Evolutionary conservation across 2,329 filamentous ascomycete species (phyloP).

Genomic region (Stylonectria norvegica): DNA sequence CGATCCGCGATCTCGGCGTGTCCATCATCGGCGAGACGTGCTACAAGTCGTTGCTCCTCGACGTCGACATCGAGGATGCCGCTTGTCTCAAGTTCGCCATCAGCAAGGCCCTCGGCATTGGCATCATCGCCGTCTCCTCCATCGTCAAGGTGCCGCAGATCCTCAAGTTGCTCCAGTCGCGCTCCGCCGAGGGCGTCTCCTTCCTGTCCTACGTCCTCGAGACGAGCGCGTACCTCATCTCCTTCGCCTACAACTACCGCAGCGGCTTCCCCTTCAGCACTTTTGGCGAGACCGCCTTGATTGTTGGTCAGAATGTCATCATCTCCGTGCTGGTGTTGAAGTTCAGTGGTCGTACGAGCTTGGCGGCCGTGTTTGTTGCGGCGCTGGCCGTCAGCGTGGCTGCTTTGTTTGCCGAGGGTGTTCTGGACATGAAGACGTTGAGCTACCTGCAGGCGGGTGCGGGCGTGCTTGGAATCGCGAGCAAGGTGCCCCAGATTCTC

Average conservation of each 20-base stretch:
- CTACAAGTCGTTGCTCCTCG: conserved; percentile 81
- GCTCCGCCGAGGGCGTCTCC: conserved; percentile 77
- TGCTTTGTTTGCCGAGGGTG: conserved; percentile 63
- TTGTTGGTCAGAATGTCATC: conserved; percentile 86
- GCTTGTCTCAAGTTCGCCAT: conserved; percentile 85
- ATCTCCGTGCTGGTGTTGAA: conserved; percentile 84
- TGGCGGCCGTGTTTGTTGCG: conserved; percentile 75
- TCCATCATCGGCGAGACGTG: conserved; percentile 79
- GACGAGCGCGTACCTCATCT: conserved; percentile 82
- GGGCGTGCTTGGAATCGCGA: conserved; percentile 77
- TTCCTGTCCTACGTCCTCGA: conserved; percentile 93
- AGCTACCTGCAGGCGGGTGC: conserved; percentile 79
- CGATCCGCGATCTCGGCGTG: conserved; percentile 69
- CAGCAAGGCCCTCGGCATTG: conserved; percentile 89
- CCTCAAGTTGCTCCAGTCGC: conserved; percentile 79
- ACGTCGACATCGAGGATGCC: conserved; percentile 73
- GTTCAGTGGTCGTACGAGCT: conserved; percentile 66
- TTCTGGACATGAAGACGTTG: conserved; percentile 66
- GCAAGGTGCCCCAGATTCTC: conserved; percentile 90
- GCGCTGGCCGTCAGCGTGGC: conserved; percentile 67
- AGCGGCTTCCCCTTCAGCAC: conserved; percentile 94
- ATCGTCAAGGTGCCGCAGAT: conserved; percentile 98
- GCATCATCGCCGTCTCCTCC: conserved; percentile 84
- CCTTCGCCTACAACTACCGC: conserved; percentile 86
- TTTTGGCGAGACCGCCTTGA: conserved; percentile 90